Conservation (phyloP, 805 yeast genomes). For the Jamesozyma gamospora region DNA sequence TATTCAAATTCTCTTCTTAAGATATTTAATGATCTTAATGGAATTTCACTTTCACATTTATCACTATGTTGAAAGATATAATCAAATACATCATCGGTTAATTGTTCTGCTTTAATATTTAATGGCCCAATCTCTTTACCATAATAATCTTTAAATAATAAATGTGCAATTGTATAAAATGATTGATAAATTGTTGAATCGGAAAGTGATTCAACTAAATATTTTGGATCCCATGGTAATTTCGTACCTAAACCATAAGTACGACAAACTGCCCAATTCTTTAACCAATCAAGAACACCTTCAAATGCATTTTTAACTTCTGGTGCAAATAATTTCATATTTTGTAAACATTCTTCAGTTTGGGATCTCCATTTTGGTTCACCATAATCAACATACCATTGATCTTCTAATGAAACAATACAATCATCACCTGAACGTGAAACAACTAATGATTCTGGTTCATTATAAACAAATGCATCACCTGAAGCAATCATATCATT, state of each 20-base stretch:
- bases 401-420: constrained; percentile 94
- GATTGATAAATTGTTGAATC: constrained; percentile 96
- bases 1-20: constrained; percentile 93
- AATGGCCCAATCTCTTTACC: constrained; percentile 70
- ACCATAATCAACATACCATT: constrained; percentile 97
- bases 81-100: constrained; percentile 92
- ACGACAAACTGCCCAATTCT: constrained; percentile 97
- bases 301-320: constrained; percentile 90
- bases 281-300: constrained; percentile 90
- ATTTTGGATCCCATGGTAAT: constrained; percentile 94
- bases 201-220: constrained; percentile 86
- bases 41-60: constrained; percentile 45
- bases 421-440: constrained; percentile 97
- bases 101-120: constrained; percentile 64
- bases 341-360: constrained; percentile 67
- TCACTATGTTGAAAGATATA: constrained; percentile 74
- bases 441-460: constrained; percentile 82
- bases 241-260: constrained; percentile 91
- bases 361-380: constrained; percentile 79
- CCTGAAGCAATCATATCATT: constrained; percentile 69
- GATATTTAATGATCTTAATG: constrained; percentile 52
- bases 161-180: constrained; percentile 81
- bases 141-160: constrained; percentile 76
- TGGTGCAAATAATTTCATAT: constrained; percentile 66
- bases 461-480: constrained; percentile 81